These are phyloP conservation scores for Calocybe gangraenosa DNA, from an alignment of 768 basidiomycete species.

Conservation along the genomic window DNA sequence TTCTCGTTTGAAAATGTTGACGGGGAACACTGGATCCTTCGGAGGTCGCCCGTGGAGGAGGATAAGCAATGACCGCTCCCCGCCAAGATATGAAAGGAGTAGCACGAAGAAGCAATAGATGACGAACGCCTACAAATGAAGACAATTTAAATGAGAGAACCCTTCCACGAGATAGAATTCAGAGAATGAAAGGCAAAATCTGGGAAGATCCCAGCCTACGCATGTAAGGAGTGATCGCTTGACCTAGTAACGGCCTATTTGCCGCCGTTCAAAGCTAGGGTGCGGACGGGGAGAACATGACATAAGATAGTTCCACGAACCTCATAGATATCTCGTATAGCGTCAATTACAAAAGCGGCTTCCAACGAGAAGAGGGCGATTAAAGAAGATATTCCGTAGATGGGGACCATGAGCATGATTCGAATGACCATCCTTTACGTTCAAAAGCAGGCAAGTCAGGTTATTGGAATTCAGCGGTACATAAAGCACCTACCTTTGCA, in stretches of 20 bases:
- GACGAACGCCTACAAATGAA: constrained; percentile 68
- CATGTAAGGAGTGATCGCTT: too few relatives aligned
- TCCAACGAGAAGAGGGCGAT: constrained; percentile 93
- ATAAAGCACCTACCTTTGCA: constrained; percentile 59
- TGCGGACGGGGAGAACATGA: too few relatives aligned
- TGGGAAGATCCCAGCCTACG: not conserved
- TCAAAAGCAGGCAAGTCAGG: constrained; percentile 2
- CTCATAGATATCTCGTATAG: constrained; percentile 93
- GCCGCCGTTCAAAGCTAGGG: too few relatives aligned
- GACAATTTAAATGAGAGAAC: not conserved
- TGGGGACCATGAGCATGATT: constrained; percentile 95
- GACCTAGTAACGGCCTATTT: too few relatives aligned
- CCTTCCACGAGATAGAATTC: too few relatives aligned
- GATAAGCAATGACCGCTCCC: constrained; percentile 90
- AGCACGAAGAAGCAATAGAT: constrained; percentile 92
- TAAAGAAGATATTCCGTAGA: constrained; percentile 87
- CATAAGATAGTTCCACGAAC: constrained; percentile 36
- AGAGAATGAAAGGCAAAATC: too few relatives aligned
- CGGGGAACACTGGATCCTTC: constrained; percentile 82
- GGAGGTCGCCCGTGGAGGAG: constrained; percentile 89
- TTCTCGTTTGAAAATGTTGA: constrained; percentile 76
- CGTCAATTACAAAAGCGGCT: constrained; percentile 96
- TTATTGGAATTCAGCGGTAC: not conserved
- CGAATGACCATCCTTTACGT: constrained; percentile 81
- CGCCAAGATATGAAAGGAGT: constrained; percentile 81